Conservation (phyloP, 176 grass and related monocot species). For the Alopecurus myosuroides region DNA sequence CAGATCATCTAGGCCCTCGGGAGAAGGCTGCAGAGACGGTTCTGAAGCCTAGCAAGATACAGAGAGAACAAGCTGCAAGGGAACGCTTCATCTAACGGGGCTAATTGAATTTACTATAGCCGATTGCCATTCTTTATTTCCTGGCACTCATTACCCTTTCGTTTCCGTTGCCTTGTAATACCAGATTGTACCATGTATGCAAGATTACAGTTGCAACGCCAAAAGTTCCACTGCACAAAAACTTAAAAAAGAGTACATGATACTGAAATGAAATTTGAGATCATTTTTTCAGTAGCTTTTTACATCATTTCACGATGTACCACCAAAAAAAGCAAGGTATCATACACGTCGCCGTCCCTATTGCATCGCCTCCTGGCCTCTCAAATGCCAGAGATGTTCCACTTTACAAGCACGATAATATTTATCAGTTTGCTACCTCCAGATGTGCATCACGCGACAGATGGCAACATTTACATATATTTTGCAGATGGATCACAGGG, state of each 20-base stretch:
- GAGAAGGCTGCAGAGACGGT: constrained; percentile 59
- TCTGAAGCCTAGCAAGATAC: constrained; percentile 30
- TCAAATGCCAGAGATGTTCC: background rate
- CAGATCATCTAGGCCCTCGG: constrained; percentile 57
- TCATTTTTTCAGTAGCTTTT: background rate
- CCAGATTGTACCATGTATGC: background rate
- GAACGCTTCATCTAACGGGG: background rate
- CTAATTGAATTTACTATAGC: background rate
- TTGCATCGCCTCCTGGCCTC: background rate
- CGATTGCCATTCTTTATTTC: background rate
- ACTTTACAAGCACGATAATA: background rate
- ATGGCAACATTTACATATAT: background rate
- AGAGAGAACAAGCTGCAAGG: background rate
- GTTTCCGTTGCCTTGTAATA: background rate
- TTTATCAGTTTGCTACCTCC: background rate
- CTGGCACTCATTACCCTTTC: background rate
- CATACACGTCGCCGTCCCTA: background rate
- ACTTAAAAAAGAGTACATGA: background rate
- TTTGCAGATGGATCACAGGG: background rate
- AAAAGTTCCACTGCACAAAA: background rate
- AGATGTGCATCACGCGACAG: background rate
- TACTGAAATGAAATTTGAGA: background rate
- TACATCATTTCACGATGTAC: background rate
- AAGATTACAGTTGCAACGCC: background rate
- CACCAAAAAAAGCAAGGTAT: background rate